Conservation (phyloP, 2,329 filamentous ascomycete species). For the Monascus ruber region DNA sequence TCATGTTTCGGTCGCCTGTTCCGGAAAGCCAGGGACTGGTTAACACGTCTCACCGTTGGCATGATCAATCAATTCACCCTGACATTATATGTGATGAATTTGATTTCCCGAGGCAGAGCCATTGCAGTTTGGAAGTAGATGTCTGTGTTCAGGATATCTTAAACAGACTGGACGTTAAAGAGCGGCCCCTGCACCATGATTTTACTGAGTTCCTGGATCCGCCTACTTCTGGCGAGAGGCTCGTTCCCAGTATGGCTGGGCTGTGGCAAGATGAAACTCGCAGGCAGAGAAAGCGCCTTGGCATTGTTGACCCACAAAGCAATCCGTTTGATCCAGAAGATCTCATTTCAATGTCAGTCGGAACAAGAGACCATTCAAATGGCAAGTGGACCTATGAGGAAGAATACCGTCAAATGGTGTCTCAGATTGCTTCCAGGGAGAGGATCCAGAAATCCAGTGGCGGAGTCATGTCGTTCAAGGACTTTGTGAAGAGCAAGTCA, state of each 20-base stretch:
- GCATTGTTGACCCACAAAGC: constrained; percentile 50
- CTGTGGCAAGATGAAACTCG: constrained; percentile 85
- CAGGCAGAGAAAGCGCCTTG: constrained; percentile 62
- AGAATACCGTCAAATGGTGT: constrained; percentile 59
- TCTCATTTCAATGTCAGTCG: constrained; percentile 79
- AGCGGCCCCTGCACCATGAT: constrained; percentile 73
- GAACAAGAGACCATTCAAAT: constrained; percentile 58
- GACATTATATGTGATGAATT: constrained; percentile 51
- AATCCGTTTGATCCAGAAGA: constrained; percentile 73
- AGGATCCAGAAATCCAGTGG: constrained; percentile 33
- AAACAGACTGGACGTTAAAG: constrained; percentile 64
- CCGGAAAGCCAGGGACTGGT: constrained; percentile 57
- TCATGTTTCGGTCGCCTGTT: constrained; percentile 63
- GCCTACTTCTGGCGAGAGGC: constrained; percentile 56
- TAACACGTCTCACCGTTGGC: constrained; percentile 59
- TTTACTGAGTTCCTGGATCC: constrained; percentile 64
- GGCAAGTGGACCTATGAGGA: constrained; percentile 89
- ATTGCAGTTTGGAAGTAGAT: constrained; percentile 84
- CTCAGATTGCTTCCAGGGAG: constrained; percentile 54
- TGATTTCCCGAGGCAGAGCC: constrained; percentile 63
- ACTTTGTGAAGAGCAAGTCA: constrained; percentile 47
- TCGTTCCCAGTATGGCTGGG: constrained; percentile 88
- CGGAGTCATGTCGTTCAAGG: constrained; percentile 47
- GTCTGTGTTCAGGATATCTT: constrained; percentile 78
- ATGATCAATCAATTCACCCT: constrained; percentile 57